Evolutionary conservation across 148 eudicot genomes (phyloP).

Genomic region (Fagopyrum tataricum): DNA sequence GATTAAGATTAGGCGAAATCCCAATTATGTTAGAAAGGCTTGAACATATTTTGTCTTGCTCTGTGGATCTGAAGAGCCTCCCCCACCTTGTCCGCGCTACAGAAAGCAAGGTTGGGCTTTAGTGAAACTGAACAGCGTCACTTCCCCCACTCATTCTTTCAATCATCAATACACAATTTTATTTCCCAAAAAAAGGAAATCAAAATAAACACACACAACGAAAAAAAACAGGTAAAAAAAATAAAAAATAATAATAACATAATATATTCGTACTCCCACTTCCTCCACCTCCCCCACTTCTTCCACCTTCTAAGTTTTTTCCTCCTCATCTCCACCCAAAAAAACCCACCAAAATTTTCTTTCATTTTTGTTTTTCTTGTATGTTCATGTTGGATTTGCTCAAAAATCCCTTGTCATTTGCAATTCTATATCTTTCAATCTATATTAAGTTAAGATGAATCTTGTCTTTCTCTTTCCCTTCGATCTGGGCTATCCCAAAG

Average conservation of each 20-base stretch:
- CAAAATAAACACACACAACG: background rate
- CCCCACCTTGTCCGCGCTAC: slow-evolving; percentile 43
- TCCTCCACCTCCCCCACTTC: slow-evolving; percentile 2
- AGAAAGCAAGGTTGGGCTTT: slow-evolving; percentile 21
- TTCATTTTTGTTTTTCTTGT: background rate
- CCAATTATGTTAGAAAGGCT: too few relatives aligned
- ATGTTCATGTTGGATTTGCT: background rate
- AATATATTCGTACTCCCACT: slow-evolving; percentile 10
- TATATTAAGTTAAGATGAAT: background rate
- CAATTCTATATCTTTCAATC: background rate
- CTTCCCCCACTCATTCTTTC: slow-evolving; percentile 55
- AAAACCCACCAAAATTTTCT: slow-evolving; percentile 2
- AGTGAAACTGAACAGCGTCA: slow-evolving; percentile 12
- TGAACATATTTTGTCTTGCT: too few relatives aligned
- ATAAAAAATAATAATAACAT: background rate
- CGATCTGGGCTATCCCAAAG: background rate
- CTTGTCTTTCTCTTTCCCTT: background rate
- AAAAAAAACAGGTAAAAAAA: background rate
- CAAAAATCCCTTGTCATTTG: background rate
- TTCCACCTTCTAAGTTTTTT: slow-evolving; percentile 8
- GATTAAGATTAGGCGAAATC: too few relatives aligned
- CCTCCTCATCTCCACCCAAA: slow-evolving; percentile 12
- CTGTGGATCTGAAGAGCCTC: background rate
- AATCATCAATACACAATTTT: slow-evolving; percentile 25
- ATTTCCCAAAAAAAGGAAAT: background rate